A percentile compares a stretch with the other conserved stretches of the same genome.
phyloP scores from a whole-genome alignment of 352 stramenopile species.

The Aphanomyces cochlioides region DNA sequence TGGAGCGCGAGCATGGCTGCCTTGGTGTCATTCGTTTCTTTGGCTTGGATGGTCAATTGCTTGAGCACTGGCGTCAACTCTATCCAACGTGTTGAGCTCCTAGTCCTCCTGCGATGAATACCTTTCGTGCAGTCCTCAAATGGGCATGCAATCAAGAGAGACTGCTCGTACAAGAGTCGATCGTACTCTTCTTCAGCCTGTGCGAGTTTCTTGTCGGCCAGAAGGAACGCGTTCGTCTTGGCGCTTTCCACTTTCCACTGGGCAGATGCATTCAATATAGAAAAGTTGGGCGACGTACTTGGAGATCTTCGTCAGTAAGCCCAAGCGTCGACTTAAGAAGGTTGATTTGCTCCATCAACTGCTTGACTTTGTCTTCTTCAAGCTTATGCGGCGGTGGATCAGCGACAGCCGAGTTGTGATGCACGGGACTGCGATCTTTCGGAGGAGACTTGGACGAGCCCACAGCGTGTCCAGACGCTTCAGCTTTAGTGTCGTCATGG shows the following conservation, averaged over 20 bases:
- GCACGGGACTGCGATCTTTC: too few species aligned
- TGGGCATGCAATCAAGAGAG: constrained; percentile 47
- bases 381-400: background rate
- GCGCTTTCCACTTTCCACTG: constrained; percentile 73
- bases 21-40: constrained; percentile 46
- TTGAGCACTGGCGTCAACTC: constrained; percentile 42
- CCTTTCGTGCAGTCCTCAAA: constrained; percentile 52
- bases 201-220: constrained; percentile 48
- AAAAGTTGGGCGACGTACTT: constrained; percentile 13
- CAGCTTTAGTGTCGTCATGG: too few species aligned
- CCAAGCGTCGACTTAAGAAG: constrained; percentile 69
- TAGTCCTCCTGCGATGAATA: background rate
- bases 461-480: too few species aligned
- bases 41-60: constrained; percentile 39
- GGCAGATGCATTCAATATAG: background rate
- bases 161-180: constrained; percentile 59
- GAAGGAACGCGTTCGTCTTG: constrained; percentile 67
- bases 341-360: constrained; percentile 65
- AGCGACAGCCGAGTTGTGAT: background rate
- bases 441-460: too few species aligned
- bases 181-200: constrained; percentile 67
- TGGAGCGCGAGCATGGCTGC: constrained; percentile 37
- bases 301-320: constrained; percentile 69
- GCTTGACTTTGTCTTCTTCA: constrained; percentile 38
- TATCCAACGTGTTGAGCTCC: background rate